Evolutionary conservation across 441 rosid genomes (phyloP), one percentile per base, ranked within the genome.

Genomic region (Adansonia gregorii): DNA sequence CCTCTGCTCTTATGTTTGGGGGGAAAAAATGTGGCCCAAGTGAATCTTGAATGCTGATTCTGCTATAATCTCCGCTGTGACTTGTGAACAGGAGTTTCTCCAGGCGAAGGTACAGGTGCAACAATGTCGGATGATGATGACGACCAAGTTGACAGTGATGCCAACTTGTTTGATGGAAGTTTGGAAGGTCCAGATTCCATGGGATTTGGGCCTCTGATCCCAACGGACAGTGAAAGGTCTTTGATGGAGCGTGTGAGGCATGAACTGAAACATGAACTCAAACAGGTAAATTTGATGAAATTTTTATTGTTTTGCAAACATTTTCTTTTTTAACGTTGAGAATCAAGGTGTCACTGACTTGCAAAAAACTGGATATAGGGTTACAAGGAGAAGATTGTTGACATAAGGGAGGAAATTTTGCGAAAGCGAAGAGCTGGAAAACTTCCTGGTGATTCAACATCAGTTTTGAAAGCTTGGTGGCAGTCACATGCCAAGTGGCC

Each of bases 61-160:
- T 75, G n/a, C 27, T 45, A 67, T 56, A 52, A 24, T 35, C 67
- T 67, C 10, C 7, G 20, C 46, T 71, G 7, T 27, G 45, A 12
- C 6, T 46, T 56, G 63, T 45, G 68, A 81, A 69, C 89, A 96
- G 99, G 99, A 82, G 94, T 94, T 80, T 92, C 99, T 72, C 97
- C 98, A 0, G 98, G 98, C 2, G 97, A 97, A 88, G 99, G 98
- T 6, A 93, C 90, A 2, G 98, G 98, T 1, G 98, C 97, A 52
- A 97, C 99, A 55, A 94, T 97, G 99, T 97, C 98, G 0, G 99
- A 97, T 46, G 98, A 94, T 17, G 99, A 97, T 15, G 98, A 94
- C 7, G 99, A 96, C 76, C 98, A 89, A 85, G 92, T 88, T 45
- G 98, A 97, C 55, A 90, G 97, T 8, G 98, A 94, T 73, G 86